These are phyloP conservation scores for Exophiala phaeomuriformis DNA, from an alignment of 2,329 filamentous ascomycete genomes.

Conservation along the genomic window DNA sequence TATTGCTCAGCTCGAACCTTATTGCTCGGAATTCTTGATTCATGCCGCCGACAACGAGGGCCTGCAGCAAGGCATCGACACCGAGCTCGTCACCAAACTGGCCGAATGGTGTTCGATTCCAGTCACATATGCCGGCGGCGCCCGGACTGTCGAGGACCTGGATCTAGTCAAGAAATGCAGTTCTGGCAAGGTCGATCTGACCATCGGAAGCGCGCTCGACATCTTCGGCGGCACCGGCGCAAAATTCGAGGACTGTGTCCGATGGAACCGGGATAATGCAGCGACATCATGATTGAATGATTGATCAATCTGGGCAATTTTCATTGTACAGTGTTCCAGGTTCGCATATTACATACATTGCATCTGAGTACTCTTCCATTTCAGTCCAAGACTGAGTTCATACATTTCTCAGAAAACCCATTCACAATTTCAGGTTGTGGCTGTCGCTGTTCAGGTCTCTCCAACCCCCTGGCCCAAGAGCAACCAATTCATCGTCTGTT, in stretches of 20 bases:
- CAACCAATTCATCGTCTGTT: not conserved
- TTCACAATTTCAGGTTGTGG: too few species aligned
- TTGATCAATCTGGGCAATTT: not conserved
- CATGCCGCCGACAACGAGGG: constrained; percentile 97
- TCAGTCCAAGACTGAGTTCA: too few species aligned
- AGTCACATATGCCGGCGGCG: constrained; percentile 95
- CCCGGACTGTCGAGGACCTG: constrained; percentile 70
- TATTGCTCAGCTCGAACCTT: constrained; percentile 73
- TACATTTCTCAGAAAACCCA: too few species aligned
- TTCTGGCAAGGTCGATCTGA: constrained; percentile 76
- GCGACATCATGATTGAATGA: not conserved
- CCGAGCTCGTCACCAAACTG: constrained; percentile 67
- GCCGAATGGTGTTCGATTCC: constrained; percentile 84
- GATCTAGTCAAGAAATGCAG: constrained; percentile 75
- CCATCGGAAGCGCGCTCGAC: constrained; percentile 91
- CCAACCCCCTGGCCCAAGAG: not conserved
- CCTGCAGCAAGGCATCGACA: constrained; percentile 82
- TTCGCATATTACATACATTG: not conserved
- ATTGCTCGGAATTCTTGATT: constrained; percentile 93
- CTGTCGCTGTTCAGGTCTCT: too few species aligned
- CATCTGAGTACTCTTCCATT: too few species aligned
- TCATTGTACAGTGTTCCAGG: not conserved
- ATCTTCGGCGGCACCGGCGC: constrained; percentile 88
- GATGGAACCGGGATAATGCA: constrained; percentile 61
- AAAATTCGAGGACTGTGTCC: constrained; percentile 78